A percentile compares a stretch with the other conserved stretches of the same genome.
phyloP scores from a whole-genome alignment of 225 moss, liverwort and hornwort genomes.

The Pseudoscleropodium purum region DNA sequence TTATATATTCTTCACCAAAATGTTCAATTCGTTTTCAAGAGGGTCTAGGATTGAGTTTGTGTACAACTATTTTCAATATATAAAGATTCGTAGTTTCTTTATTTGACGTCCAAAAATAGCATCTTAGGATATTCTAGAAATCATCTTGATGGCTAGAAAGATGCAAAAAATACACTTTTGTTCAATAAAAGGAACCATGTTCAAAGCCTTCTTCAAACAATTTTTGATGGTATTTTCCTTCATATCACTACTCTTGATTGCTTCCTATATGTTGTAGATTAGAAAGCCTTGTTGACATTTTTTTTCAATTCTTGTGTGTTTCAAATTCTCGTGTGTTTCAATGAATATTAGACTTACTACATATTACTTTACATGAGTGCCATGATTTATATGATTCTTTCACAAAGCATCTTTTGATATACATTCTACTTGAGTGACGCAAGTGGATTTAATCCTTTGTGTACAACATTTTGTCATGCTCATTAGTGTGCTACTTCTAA shows the following conservation, averaged over 20 bases:
- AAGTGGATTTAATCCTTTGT: too few species aligned
- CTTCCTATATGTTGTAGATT: not conserved
- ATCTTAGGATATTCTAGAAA: not conserved
- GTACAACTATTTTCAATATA: not conserved
- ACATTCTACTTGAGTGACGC: too few species aligned
- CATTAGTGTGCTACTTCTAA: too few species aligned
- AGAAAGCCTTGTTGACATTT: not conserved
- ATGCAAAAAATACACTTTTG: too few species aligned
- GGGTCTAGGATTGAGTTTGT: not conserved
- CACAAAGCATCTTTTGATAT: too few species aligned
- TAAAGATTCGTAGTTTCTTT: too few species aligned
- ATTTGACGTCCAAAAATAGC: fast-evolving
- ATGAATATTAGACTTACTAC: not conserved
- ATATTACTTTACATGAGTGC: not conserved
- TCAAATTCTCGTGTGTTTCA: not conserved
- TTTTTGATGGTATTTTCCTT: not conserved
- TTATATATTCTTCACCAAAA: not conserved
- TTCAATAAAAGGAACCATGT: not conserved
- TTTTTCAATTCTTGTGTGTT: too few species aligned
- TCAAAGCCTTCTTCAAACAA: not conserved
- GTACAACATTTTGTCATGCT: too few species aligned
- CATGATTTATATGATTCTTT: too few species aligned
- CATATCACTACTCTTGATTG: not conserved
- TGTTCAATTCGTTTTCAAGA: too few species aligned
- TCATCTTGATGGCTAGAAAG: too few species aligned